phyloP scores from a whole-genome alignment of 2,329 filamentous ascomycete species.

The Hypomyces rosellus region DNA sequence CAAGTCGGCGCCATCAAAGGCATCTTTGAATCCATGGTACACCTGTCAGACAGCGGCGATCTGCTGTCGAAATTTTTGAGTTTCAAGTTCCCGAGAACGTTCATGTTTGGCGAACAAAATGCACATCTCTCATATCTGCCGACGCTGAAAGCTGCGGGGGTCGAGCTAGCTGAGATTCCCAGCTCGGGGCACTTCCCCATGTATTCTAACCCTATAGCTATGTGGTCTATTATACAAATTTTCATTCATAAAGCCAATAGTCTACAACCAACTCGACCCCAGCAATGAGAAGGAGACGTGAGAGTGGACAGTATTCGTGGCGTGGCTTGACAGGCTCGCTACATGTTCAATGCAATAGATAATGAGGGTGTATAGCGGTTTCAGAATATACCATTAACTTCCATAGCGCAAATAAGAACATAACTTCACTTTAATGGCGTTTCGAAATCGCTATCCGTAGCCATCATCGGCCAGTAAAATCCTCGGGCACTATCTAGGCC shows the following conservation, averaged over 20 bases:
- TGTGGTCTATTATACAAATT: conserved; percentile 24
- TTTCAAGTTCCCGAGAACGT: conserved; percentile 14
- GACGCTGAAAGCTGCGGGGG: conserved; percentile 6
- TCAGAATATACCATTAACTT: neutral
- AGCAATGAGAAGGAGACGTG: neutral
- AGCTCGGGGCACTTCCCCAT: conserved; percentile 20
- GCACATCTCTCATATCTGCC: conserved; percentile 13
- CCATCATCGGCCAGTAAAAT: neutral
- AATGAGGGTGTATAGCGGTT: neutral
- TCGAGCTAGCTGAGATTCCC: conserved; percentile 19
- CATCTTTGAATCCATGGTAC: conserved; percentile 22
- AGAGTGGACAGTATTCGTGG: neutral
- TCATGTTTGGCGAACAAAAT: conserved; percentile 17
- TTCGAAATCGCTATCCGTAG: neutral
- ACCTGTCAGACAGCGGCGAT: conserved; percentile 14
- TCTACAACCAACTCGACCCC: neutral
- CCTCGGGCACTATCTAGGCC: neutral
- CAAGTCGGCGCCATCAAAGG: conserved; percentile 13
- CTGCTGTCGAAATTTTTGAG: conserved; percentile 14
- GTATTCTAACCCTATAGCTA: conserved; percentile 23
- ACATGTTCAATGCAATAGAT: neutral
- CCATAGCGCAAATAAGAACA: neutral
- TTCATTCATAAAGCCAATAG: neutral
- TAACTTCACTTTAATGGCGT: neutral
- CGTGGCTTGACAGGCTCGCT: neutral